Evolutionary conservation across 2,329 filamentous ascomycete species (phyloP).

Genomic region (Ascocoryne sarcoides): DNA sequence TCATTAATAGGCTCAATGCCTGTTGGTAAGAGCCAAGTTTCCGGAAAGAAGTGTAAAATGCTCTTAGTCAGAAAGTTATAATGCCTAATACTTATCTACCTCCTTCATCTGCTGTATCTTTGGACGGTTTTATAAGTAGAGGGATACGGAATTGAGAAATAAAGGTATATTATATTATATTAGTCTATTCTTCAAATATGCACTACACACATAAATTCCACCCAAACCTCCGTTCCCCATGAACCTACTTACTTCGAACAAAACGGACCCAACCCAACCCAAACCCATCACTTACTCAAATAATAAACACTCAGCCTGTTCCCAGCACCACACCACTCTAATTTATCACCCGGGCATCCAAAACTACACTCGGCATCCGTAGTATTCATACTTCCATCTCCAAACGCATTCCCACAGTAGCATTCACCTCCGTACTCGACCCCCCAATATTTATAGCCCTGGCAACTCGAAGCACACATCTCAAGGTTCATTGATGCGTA

Average conservation of each 20-base stretch:
- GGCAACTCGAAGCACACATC: slow-evolving; percentile 25
- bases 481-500: slow-evolving; percentile 24
- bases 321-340: neutral
- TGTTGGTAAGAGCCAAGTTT: slow-evolving; percentile 29
- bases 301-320: neutral
- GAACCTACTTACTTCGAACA: too few species aligned
- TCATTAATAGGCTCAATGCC: slow-evolving; percentile 66
- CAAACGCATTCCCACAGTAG: slow-evolving; percentile 26
- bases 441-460: slow-evolving; percentile 28
- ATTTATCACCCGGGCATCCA: neutral
- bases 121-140: slow-evolving; percentile 7
- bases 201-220: too few species aligned
- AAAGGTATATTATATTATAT: too few species aligned
- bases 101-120: slow-evolving; percentile 66
- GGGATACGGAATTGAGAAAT: slow-evolving; percentile 1
- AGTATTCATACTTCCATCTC: slow-evolving; percentile 15
- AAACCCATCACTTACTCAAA: too few species aligned
- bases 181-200: too few species aligned
- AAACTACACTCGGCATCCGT: slow-evolving; percentile 4
- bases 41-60: slow-evolving; percentile 7
- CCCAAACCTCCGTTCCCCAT: too few species aligned
- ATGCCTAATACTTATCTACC: slow-evolving; percentile 71
- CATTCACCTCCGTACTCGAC: slow-evolving; percentile 33
- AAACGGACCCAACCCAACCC: too few species aligned
- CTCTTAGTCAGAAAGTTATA: slow-evolving; percentile 49